These are phyloP conservation scores for Nakazawaea laoshanensis DNA, from an alignment of 805 yeast species.

Conservation along the genomic window DNA sequence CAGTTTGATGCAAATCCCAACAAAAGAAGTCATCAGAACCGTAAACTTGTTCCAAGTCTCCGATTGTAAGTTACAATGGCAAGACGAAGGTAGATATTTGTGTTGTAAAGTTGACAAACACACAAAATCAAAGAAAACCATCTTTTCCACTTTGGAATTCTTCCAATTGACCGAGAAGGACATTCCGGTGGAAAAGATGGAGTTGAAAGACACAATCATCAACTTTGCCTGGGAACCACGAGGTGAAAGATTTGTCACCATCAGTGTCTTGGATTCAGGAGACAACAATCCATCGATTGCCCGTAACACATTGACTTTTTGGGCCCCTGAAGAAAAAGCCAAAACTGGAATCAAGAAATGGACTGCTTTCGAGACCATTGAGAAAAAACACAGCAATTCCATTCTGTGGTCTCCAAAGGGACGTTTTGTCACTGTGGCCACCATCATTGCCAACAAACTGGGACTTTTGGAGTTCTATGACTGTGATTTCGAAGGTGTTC, in stretches of 20 bases:
- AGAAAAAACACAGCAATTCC: slow-evolving; percentile 60
- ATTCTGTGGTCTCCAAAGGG: slow-evolving; percentile 91
- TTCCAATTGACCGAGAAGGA: slow-evolving; percentile 83
- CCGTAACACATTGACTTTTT: slow-evolving; percentile 67
- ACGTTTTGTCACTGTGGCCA: slow-evolving; percentile 59
- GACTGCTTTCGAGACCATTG: slow-evolving; percentile 49
- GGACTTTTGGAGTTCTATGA: slow-evolving; percentile 84
- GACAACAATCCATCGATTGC: slow-evolving; percentile 52
- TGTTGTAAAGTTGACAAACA: slow-evolving; percentile 96
- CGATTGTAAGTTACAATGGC: slow-evolving; percentile 91
- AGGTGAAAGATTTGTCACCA: slow-evolving; percentile 77
- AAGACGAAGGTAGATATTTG: slow-evolving; percentile 70
- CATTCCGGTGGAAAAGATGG: slow-evolving; percentile 91
- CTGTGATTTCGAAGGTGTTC: slow-evolving; percentile 62
- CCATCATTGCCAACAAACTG: slow-evolving; percentile 26
- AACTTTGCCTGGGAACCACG: slow-evolving; percentile 96
- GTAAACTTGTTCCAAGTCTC: slow-evolving; percentile 92
- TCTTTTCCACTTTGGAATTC: slow-evolving; percentile 86
- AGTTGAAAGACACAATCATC: slow-evolving; percentile 79
- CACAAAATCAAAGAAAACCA: slow-evolving; percentile 88
- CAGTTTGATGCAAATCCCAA: slow-evolving; percentile 78
- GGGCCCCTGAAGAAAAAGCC: slow-evolving; percentile 60
- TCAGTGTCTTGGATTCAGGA: slow-evolving; percentile 54
- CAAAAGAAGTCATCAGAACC: slow-evolving; percentile 77
- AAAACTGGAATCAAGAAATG: slow-evolving; percentile 45